A percentile compares a stretch with the other conserved stretches of the same genome.
phyloP scores from a whole-genome alignment of 1,284 basidiomycete species.

The Veloboletus limbatus region DNA sequence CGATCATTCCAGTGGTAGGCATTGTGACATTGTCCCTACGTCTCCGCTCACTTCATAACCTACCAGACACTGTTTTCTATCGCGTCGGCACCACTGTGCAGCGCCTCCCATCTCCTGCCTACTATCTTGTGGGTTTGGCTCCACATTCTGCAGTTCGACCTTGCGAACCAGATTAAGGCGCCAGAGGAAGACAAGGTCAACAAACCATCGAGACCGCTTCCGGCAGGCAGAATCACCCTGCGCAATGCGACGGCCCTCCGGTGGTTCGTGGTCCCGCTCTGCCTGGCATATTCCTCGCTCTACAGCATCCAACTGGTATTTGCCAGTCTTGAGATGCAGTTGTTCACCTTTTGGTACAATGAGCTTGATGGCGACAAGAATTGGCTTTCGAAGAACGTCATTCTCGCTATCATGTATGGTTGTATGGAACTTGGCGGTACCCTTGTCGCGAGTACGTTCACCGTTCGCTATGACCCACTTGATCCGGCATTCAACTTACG shows the following conservation, averaged over 20 bases:
- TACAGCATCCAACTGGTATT: constrained; percentile 32
- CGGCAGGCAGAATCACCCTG: constrained; percentile 36
- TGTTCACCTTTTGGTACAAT: constrained; percentile 37
- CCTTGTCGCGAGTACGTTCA: constrained; percentile 34
- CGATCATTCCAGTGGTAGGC: constrained; percentile 40
- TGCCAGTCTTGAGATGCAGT: constrained; percentile 33
- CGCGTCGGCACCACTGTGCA: constrained; percentile 33
- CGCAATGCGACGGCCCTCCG: constrained; percentile 34
- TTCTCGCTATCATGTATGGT: constrained; percentile 40
- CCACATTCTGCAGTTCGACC: constrained; percentile 41
- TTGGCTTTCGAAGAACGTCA: constrained; percentile 37
- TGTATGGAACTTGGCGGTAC: constrained; percentile 40
- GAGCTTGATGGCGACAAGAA: constrained; percentile 37
- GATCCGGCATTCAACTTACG: background rate
- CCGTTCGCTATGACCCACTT: no score
- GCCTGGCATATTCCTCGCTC: constrained; percentile 31
- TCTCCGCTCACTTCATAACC: constrained; percentile 2
- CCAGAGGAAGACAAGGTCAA: constrained; percentile 42
- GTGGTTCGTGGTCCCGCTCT: constrained; percentile 38
- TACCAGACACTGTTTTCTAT: constrained; percentile 37
- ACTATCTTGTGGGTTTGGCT: constrained; percentile 42
- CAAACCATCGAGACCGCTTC: constrained; percentile 42
- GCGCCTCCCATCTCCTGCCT: constrained; percentile 23
- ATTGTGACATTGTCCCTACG: background rate
- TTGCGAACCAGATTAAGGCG: constrained; percentile 43